Conservation (phyloP, 768 basidiomycete species). For the Tylopilus rubrobrunneus region DNA sequence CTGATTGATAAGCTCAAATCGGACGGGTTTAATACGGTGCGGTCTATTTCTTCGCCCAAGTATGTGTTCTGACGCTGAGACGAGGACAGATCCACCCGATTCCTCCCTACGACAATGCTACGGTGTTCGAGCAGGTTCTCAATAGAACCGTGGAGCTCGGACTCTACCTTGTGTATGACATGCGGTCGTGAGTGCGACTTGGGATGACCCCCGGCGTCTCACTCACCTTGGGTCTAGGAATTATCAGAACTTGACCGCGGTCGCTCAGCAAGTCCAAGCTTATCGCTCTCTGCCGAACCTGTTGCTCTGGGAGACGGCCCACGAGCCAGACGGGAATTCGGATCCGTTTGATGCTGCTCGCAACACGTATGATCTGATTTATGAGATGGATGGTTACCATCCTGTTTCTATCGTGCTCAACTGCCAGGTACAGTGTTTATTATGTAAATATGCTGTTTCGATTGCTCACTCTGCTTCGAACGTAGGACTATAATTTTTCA, state of each 20-base stretch:
- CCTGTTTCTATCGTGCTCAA: constrained; percentile 54
- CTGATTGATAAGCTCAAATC: constrained; percentile 53
- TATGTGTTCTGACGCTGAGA: constrained; percentile 17
- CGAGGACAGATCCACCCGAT: constrained; percentile 63
- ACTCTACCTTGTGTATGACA: constrained; percentile 74
- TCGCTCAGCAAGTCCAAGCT: constrained; percentile 59
- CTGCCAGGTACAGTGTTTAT: constrained; percentile 30
- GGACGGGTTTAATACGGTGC: constrained; percentile 41
- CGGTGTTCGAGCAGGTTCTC: constrained; percentile 28
- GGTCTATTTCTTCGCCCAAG: background rate
- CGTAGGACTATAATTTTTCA: constrained; percentile 59
- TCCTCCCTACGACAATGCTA: constrained; percentile 59
- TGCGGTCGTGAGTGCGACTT: constrained; percentile 53
- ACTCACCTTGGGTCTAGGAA: constrained; percentile 26
- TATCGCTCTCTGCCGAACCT: constrained; percentile 66
- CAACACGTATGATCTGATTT: constrained; percentile 43
- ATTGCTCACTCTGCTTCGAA: background rate
- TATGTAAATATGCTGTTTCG: background rate
- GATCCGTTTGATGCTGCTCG: constrained; percentile 61
- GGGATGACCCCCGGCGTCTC: background rate
- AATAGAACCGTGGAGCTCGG: constrained; percentile 15
- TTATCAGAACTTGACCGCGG: constrained; percentile 59
- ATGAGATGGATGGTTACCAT: constrained; percentile 52
- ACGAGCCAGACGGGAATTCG: constrained; percentile 67
- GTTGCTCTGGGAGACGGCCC: constrained; percentile 67